phyloP scores from a whole-genome alignment of 306 rosid genomes.

The Crataegus laevigata region DNA sequence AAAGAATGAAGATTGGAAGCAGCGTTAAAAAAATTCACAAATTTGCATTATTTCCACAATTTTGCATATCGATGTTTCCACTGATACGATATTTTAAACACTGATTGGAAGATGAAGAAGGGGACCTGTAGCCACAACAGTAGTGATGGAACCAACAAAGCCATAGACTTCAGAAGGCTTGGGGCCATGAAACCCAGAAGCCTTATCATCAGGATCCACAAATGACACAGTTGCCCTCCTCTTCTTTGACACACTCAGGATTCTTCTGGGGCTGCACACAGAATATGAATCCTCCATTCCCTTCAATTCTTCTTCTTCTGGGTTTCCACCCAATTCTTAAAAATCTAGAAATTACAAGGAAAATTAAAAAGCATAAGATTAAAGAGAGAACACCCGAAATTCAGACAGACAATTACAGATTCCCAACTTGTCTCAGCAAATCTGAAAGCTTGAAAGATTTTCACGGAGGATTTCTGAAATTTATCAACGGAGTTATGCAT shows the following conservation, averaged over 20 bases:
- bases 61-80: too few relatives aligned
- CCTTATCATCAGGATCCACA: constrained; percentile 40
- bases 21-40: too few relatives aligned
- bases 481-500: too few relatives aligned
- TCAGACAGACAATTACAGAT: too few relatives aligned
- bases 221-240: constrained; percentile 43
- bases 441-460: too few relatives aligned
- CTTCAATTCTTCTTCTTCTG: neutral
- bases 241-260: constrained; percentile 53
- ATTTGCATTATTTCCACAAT: too few relatives aligned
- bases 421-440: too few relatives aligned
- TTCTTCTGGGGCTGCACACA: constrained; percentile 80
- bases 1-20: too few relatives aligned
- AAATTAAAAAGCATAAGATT: too few relatives aligned
- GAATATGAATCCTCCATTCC: constrained; percentile 70
- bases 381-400: too few relatives aligned
- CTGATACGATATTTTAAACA: too few relatives aligned
- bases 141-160: constrained; percentile 80
- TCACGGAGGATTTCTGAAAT: too few relatives aligned
- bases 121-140: constrained; percentile 68
- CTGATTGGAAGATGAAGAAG: neutral
- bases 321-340: neutral
- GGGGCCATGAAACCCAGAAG: constrained; percentile 62
- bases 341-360: neutral
- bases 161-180: constrained; percentile 92